Evolutionary conservation across 2,329 filamentous ascomycete genomes (phyloP).

Genomic region (Penicillium sclerotiorum): DNA sequence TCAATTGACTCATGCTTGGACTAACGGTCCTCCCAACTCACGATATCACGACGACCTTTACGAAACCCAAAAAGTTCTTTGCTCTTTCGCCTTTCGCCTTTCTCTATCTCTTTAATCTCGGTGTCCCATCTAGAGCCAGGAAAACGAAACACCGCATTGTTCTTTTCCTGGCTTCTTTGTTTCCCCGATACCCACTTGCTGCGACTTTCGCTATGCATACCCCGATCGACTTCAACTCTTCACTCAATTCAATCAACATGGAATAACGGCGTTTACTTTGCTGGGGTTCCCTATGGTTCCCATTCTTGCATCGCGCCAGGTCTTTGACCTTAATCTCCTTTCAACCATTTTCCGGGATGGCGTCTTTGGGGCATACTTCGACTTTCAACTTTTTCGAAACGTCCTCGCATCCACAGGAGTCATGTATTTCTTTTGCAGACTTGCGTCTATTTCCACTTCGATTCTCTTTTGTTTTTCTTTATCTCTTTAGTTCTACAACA

Average conservation of each 20-base stretch:
- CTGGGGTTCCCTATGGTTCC: constrained; percentile 4
- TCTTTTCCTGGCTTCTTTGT: background rate
- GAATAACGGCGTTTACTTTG: constrained; percentile 8
- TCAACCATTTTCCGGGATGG: constrained; percentile 14
- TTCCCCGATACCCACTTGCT: constrained; percentile 15
- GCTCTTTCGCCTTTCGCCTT: constrained; percentile 12
- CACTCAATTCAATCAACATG: constrained; percentile 8
- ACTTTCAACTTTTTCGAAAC: constrained; percentile 4
- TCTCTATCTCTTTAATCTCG: constrained; percentile 17
- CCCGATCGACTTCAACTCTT: constrained; percentile 2
- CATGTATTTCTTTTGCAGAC: constrained; percentile 1
- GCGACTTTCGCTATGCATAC: background rate
- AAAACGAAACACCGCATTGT: background rate
- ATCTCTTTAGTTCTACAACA: constrained; percentile 5
- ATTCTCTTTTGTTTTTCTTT: constrained; percentile 3
- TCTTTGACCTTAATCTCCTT: constrained; percentile 12
- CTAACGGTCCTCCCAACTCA: background rate
- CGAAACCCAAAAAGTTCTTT: constrained; percentile 30
- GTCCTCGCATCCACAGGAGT: constrained; percentile 20
- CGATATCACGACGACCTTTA: constrained; percentile 25
- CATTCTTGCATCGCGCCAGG: constrained; percentile 8
- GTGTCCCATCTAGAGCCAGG: background rate
- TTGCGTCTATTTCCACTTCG: background rate
- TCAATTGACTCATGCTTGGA: background rate
- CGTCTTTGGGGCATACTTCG: constrained; percentile 1